These are phyloP conservation scores for Arthrobotrys megalospora DNA, from an alignment of 2,329 filamentous ascomycete genomes.

Conservation along the genomic window DNA sequence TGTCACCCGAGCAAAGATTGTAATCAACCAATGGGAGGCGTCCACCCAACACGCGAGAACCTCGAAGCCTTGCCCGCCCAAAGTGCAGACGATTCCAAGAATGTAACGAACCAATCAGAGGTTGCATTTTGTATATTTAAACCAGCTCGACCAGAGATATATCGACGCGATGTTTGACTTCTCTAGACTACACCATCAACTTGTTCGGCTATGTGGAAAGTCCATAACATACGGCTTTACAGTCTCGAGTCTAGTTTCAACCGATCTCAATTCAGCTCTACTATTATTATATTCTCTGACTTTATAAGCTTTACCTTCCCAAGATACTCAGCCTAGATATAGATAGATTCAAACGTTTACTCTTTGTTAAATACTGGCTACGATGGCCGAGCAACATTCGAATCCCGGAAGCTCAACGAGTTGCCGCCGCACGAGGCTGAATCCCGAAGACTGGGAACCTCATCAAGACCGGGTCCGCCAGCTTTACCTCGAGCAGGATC, in stretches of 20 bases:
- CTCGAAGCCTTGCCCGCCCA: neutral
- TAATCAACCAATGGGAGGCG: neutral
- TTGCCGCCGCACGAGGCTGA: neutral
- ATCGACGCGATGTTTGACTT: neutral
- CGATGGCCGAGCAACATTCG: neutral
- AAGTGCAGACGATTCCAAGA: neutral
- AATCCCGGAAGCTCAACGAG: neutral
- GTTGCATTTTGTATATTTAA: neutral
- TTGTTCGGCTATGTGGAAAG: no score
- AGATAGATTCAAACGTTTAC: no score
- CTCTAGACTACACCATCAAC: no score
- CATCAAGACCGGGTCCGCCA: constrained; percentile 1
- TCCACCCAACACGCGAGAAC: neutral
- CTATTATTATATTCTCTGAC: no score
- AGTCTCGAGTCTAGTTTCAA: no score
- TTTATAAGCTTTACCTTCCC: no score
- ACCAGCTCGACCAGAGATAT: neutral
- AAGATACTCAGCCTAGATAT: no score
- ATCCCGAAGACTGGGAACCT: neutral
- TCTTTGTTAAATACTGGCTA: neutral
- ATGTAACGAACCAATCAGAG: neutral
- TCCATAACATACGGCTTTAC: no score
- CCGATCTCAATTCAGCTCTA: no score
- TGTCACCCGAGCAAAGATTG: neutral
- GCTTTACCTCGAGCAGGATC: neutral